Evolutionary conservation across 495 filamentous ascomycete genomes (phyloP).

Genomic region (Polyplosphaeria fusca): DNA sequence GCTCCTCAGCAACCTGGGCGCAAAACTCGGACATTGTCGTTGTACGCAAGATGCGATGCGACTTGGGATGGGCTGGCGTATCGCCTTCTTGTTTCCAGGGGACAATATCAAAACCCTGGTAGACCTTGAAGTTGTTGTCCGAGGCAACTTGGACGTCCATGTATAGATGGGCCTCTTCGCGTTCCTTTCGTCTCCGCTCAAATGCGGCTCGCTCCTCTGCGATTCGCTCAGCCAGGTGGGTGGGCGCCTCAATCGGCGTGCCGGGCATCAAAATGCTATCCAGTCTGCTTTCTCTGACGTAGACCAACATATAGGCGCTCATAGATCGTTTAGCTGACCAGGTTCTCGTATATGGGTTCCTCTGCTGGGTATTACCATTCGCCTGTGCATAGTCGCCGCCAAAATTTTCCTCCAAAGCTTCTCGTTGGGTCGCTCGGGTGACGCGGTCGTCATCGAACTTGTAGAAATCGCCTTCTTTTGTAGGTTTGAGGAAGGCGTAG

Average conservation of each 20-base stretch:
- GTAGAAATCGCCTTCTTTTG: slow-evolving; percentile 89
- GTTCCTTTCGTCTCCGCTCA: slow-evolving; percentile 75
- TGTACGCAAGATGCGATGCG: slow-evolving; percentile 66
- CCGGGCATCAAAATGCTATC: slow-evolving; percentile 78
- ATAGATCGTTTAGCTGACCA: slow-evolving; percentile 69
- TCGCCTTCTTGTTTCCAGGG: slow-evolving; percentile 56
- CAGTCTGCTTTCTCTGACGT: slow-evolving; percentile 79
- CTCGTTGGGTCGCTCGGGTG: slow-evolving; percentile 83
- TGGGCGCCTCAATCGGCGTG: slow-evolving; percentile 69
- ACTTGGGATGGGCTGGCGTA: slow-evolving; percentile 55
- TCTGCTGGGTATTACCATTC: slow-evolving; percentile 56
- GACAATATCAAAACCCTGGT: slow-evolving; percentile 83
- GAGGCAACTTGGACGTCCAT: slow-evolving; percentile 76
- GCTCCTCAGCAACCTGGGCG: slow-evolving; percentile 63
- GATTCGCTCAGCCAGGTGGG: slow-evolving; percentile 57
- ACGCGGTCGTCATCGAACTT: slow-evolving; percentile 97
- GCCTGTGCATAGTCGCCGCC: slow-evolving; percentile 74
- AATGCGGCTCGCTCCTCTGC: slow-evolving; percentile 74
- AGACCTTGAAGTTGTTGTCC: slow-evolving; percentile 70
- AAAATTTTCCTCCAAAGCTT: slow-evolving; percentile 94
- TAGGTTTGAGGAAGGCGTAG: slow-evolving; percentile 93
- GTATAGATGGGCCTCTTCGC: slow-evolving; percentile 90
- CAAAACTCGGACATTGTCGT: slow-evolving; percentile 73
- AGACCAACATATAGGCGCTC: slow-evolving; percentile 97
- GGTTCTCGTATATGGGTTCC: slow-evolving; percentile 65